Evolutionary conservation across 257 asterid genomes (phyloP).

Genomic region (Sherardia arvensis): DNA sequence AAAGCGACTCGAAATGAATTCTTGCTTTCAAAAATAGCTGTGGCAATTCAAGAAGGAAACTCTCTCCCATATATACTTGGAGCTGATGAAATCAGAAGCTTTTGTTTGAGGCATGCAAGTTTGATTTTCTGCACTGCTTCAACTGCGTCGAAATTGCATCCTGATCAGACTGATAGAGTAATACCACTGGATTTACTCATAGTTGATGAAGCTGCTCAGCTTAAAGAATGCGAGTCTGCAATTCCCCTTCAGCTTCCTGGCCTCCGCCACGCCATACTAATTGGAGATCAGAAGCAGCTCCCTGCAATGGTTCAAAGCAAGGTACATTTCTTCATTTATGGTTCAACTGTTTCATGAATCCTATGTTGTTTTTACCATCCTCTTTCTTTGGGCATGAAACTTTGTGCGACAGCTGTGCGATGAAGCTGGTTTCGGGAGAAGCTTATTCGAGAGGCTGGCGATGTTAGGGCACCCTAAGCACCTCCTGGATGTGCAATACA

Average conservation of each 20-base stretch:
- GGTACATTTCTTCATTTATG: too few species aligned
- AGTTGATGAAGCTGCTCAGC: slow-evolving; percentile 86
- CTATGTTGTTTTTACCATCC: too few species aligned
- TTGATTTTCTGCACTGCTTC: slow-evolving; percentile 64
- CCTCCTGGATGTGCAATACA: too few species aligned
- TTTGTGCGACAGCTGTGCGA: too few species aligned
- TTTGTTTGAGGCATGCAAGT: slow-evolving; percentile 32
- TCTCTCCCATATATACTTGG: slow-evolving; percentile 9
- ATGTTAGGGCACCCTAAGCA: too few species aligned
- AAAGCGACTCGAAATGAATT: not conserved
- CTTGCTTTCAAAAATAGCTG: not conserved
- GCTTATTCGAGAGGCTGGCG: too few species aligned
- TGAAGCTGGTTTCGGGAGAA: too few species aligned
- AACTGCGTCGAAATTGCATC: slow-evolving; percentile 43
- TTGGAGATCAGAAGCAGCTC: slow-evolving; percentile 74
- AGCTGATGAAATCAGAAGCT: slow-evolving; percentile 10
- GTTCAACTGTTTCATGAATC: too few species aligned
- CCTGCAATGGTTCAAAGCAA: slow-evolving; percentile 81
- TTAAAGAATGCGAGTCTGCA: slow-evolving; percentile 72
- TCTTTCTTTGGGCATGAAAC: not conserved
- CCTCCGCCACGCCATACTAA: slow-evolving; percentile 55
- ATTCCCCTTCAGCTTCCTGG: slow-evolving; percentile 66
- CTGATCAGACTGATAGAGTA: slow-evolving; percentile 5
- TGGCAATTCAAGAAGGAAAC: slow-evolving; percentile 6
- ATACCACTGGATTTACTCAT: slow-evolving; percentile 34